Evolutionary conservation across 805 yeast genomes (phyloP).

Genomic region (Wickerhamiella hasegawae): DNA sequence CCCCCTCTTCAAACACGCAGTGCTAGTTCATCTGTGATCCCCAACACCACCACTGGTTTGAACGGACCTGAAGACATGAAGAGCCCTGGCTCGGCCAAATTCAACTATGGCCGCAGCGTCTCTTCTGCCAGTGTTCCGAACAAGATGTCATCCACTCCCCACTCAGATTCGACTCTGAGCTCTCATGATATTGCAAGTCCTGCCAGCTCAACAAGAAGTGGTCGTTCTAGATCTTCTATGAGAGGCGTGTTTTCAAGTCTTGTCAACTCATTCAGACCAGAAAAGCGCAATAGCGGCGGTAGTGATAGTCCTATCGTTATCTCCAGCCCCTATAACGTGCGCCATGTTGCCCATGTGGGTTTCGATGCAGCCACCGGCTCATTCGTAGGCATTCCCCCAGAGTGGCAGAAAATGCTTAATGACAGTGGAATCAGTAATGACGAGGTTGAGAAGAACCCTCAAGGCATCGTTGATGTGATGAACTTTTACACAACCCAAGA

Average conservation of each 20-base stretch:
- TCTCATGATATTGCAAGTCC: no score
- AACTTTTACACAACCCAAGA: slow-evolving; percentile 40
- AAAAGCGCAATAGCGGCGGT: background rate
- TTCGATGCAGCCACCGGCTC: slow-evolving; percentile 71
- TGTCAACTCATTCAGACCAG: slow-evolving; percentile 5
- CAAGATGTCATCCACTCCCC: no score
- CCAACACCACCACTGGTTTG: no score
- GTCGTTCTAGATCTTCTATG: no score
- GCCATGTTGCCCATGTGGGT: slow-evolving; percentile 92
- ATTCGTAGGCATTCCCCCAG: slow-evolving; percentile 81
- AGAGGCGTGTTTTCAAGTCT: slow-evolving; percentile 4
- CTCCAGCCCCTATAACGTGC: slow-evolving; percentile 82
- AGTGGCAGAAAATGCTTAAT: slow-evolving; percentile 72
- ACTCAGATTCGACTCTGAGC: no score
- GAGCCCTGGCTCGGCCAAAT: no score
- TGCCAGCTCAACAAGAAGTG: no score
- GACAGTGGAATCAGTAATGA: slow-evolving; percentile 77
- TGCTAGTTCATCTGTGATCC: no score
- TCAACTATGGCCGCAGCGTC: no score
- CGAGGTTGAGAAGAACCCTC: slow-evolving; percentile 85
- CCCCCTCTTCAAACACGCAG: no score
- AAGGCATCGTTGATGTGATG: slow-evolving; percentile 83
- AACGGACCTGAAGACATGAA: no score
- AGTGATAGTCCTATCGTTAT: slow-evolving; percentile 29
- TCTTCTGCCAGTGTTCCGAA: no score